Evolutionary conservation across 768 basidiomycete species (phyloP).

Genomic region (Dendrothele bispora): DNA sequence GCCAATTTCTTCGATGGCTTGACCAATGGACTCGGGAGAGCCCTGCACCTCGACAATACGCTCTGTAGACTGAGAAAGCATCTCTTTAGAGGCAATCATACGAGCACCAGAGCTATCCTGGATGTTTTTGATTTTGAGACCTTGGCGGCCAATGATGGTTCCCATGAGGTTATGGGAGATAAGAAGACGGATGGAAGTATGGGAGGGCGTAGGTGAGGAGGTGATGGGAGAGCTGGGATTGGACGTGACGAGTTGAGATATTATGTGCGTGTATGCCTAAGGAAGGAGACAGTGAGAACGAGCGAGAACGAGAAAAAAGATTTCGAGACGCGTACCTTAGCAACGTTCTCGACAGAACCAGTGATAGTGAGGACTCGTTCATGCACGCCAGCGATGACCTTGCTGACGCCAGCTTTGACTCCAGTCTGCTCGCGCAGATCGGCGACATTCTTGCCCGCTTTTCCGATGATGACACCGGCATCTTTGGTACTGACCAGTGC

Average conservation of each 20-base stretch:
- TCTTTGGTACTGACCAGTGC: slow-evolving; percentile 97
- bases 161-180: slow-evolving; percentile 99
- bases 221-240: slow-evolving; percentile 72
- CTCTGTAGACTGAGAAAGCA: slow-evolving; percentile 98
- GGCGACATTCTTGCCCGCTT: slow-evolving; percentile 96
- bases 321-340: slow-evolving; percentile 59
- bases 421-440: slow-evolving; percentile 93
- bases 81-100: slow-evolving; percentile 99
- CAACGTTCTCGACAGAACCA: slow-evolving; percentile 89
- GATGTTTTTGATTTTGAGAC: slow-evolving; percentile 98
- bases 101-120: slow-evolving; percentile 95
- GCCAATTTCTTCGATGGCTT: slow-evolving; percentile 93
- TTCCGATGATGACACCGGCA: slow-evolving; percentile 96
- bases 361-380: slow-evolving; percentile 96
- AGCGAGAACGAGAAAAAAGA: slow-evolving; percentile 11
- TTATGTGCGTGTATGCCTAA: slow-evolving; percentile 94
- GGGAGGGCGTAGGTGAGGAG: slow-evolving; percentile 67
- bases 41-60: slow-evolving; percentile 98
- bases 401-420: slow-evolving; percentile 98
- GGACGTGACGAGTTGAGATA: slow-evolving; percentile 84
- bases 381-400: slow-evolving; percentile 96
- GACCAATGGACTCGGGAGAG: slow-evolving; percentile 86
- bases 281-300: slow-evolving; percentile 14
- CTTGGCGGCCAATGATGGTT: slow-evolving; percentile 93
- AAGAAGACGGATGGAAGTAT: slow-evolving; percentile 93